Conservation (phyloP, 495 filamentous ascomycete genomes). For the Evansstolkia leycettana region DNA sequence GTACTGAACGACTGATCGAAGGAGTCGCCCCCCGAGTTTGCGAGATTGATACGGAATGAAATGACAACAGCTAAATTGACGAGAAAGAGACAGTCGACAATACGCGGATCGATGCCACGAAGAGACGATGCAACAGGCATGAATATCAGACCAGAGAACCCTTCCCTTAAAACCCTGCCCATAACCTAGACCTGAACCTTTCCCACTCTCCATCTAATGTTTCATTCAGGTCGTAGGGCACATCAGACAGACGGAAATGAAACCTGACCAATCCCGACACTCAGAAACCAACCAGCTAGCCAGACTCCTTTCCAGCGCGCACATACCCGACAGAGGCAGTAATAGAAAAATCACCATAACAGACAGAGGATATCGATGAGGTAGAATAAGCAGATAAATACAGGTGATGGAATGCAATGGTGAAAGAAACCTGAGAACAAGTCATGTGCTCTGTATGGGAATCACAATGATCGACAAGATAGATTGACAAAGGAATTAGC, state of each 20-base stretch:
- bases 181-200: not conserved
- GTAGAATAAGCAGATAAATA: conserved; percentile 8
- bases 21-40: too few relatives aligned
- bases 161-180: not conserved
- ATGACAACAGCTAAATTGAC: too few relatives aligned
- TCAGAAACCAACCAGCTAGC: conserved; percentile 15
- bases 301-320: conserved; percentile 24
- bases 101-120: too few relatives aligned
- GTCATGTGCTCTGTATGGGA: conserved; percentile 12
- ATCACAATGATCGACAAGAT: conserved; percentile 10
- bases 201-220: conserved; percentile 21
- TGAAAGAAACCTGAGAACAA: too few relatives aligned
- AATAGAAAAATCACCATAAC: conserved; percentile 13
- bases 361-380: conserved; percentile 16
- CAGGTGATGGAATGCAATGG: conserved; percentile 5
- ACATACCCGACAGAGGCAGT: conserved; percentile 8
- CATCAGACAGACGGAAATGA: conserved; percentile 14
- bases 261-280: conserved; percentile 3
- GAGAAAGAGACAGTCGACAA: too few relatives aligned
- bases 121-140: too few relatives aligned
- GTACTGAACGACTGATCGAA: too few relatives aligned
- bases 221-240: conserved; percentile 18
- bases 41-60: too few relatives aligned
- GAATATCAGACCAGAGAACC: conserved; percentile 2
- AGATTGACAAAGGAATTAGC: conserved; percentile 3